Conservation (phyloP, 2,329 filamentous ascomycete species). For the Paecilomyces dactylethromorphus region DNA sequence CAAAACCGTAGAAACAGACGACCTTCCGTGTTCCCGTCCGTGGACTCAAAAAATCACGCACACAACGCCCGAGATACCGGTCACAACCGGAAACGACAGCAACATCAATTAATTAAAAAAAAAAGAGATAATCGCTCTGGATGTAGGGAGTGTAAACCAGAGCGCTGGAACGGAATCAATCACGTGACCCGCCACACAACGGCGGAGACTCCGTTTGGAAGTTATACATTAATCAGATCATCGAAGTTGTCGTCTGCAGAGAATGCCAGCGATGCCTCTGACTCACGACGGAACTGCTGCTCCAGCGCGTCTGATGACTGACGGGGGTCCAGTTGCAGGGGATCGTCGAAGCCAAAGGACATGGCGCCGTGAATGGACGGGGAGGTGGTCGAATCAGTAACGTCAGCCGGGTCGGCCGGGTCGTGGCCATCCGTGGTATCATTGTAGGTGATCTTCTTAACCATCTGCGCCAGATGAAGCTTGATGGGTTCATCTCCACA, state of each 20-base stretch:
- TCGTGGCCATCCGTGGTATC: constrained; percentile 10
- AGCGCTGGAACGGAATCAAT: too few relatives aligned
- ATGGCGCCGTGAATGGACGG: constrained; percentile 8
- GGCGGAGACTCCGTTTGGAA: neutral
- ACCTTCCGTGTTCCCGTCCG: neutral
- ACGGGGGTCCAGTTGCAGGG: constrained; percentile 19
- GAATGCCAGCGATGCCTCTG: constrained; percentile 21
- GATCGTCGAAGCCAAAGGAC: constrained; percentile 29
- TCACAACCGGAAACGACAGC: neutral
- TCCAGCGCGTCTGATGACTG: constrained; percentile 14
- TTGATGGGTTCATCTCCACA: constrained; percentile 34
- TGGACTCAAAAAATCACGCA: neutral
- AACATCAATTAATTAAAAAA: neutral
- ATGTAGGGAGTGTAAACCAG: too few relatives aligned
- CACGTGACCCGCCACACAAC: too few relatives aligned
- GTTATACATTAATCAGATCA: constrained; percentile 26
- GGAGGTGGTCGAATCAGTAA: constrained; percentile 6
- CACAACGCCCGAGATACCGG: neutral
- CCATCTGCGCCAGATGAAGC: constrained; percentile 30
- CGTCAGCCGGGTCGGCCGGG: constrained; percentile 7
- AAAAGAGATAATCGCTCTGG: neutral
- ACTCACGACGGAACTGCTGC: constrained; percentile 23
- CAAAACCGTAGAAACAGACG: neutral
- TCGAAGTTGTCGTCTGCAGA: constrained; percentile 26
- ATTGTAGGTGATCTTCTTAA: constrained; percentile 27